Evolutionary conservation across 2,329 filamentous ascomycete genomes (phyloP), one percentile per base, ranked within the genome.

Genomic region (Dactylellina drechsleri): DNA sequence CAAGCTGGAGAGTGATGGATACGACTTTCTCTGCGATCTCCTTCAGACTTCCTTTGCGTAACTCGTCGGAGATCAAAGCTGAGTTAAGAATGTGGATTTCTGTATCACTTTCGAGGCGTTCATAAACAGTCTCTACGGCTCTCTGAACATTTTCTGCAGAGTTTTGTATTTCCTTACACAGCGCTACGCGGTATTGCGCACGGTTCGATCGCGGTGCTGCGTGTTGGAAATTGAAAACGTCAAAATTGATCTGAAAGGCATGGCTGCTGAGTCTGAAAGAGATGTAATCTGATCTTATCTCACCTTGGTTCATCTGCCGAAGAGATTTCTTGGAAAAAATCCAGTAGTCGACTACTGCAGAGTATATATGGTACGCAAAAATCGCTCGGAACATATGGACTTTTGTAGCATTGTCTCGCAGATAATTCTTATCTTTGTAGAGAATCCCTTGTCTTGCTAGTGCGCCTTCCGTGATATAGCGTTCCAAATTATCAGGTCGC

Each of bases 301-400:
- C 28, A n/a, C 18, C 8, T 4, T 26, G 16, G 13, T 52, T 31
- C 1, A 6, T 4, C 28, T 7, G 28, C 13, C 52, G 50, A 10
- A 64, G 41, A 23, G 23, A 23, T 8, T 64, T 40, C 7, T 4
- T 15, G 7, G 58, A 57, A 4, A 73, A 23, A 2, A 61, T 43
- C 10, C 31, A 23, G 60, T 61, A 66, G 50, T 73, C 68, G 1
- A 47, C 54, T 15, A 73, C 54, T 6, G 47, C 50, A 31, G 60
- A 45, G 18, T 73, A 73, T 1, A 66, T 52, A 56, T 73, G 68
- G 26, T 73, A 73, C 0, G 60, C 61, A 10, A 73, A 16, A 13
- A 66, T 60, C 8, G 68, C 68, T 5, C 68, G 53, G 10, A 73
- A 61, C 54, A 73, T 66, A 0, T 26, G 68, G 16, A 65, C 49